Conservation (phyloP, 495 filamentous ascomycete species). For the Aspergillus bridgeri region DNA sequence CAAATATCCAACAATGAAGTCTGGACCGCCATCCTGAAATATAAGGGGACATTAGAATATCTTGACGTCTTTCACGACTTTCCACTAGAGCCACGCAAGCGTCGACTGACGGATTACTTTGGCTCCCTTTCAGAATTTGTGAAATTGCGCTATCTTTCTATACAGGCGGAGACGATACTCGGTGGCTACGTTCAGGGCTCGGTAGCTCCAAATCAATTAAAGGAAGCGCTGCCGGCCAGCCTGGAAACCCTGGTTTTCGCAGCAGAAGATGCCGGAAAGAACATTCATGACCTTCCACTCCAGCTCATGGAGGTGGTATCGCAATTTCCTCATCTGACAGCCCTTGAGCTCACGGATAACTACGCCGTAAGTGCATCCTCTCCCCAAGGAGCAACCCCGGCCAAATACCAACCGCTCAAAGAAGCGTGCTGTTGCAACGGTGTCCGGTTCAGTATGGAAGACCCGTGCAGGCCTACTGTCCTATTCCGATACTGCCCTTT, state of each 20-base stretch:
- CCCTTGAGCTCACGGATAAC: not conserved
- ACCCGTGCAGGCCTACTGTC: not conserved
- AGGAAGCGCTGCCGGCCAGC: not conserved
- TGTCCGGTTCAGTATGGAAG: not conserved
- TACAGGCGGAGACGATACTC: not conserved
- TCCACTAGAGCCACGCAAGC: not conserved
- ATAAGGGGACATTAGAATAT: not conserved
- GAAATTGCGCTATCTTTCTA: constrained; percentile 2
- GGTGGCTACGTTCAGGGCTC: not conserved
- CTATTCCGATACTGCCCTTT: constrained; percentile 2
- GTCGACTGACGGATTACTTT: not conserved
- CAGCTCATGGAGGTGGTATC: not conserved
- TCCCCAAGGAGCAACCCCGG: not conserved
- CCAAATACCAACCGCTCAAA: not conserved
- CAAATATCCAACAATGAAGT: constrained; percentile 4
- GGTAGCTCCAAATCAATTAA: constrained; percentile 2
- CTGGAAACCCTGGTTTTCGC: not conserved
- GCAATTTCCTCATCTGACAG: not conserved
- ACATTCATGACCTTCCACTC: not conserved
- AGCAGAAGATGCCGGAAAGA: no score
- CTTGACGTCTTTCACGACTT: not conserved
- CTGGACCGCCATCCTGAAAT: not conserved
- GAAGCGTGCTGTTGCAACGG: not conserved
- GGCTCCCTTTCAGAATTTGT: not conserved
- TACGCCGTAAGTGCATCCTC: not conserved